Evolutionary conservation across 192 early-diverging fungal species (phyloP).

Genomic region (Paraglomus brasilianum): DNA sequence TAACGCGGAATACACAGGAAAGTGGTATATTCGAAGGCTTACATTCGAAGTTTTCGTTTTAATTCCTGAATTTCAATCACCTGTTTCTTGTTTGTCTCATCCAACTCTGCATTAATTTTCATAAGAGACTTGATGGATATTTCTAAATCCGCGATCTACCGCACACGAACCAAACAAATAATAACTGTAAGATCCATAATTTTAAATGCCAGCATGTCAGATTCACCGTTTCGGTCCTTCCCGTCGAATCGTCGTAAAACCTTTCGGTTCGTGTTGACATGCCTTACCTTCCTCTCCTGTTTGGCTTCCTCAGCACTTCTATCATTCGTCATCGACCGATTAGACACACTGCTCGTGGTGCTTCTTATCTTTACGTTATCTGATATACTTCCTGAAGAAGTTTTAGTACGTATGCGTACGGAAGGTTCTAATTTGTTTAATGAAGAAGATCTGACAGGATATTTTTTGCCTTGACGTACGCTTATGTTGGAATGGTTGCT

Average conservation of each 20-base stretch:
- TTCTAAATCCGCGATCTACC: conserved; percentile 56
- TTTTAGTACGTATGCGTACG: conserved; percentile 21
- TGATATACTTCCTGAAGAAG: conserved; percentile 18
- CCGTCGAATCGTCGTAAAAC: too few species aligned
- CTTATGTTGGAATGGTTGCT: conserved; percentile 29
- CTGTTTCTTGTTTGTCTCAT: conserved; percentile 50
- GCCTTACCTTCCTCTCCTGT: conserved; percentile 28
- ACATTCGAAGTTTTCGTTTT: conserved; percentile 43
- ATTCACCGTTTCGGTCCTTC: too few species aligned
- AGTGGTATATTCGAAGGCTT: background rate
- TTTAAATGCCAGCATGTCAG: too few species aligned
- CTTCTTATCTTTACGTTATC: background rate
- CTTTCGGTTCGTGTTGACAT: background rate
- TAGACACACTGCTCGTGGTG: background rate
- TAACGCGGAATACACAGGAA: too few species aligned
- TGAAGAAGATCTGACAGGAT: conserved; percentile 18
- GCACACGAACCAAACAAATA: background rate
- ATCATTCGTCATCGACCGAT: conserved; percentile 8
- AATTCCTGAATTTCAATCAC: conserved; percentile 48
- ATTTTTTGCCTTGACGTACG: background rate
- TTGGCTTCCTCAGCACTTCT: conserved; percentile 26
- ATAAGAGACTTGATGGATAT: conserved; percentile 54
- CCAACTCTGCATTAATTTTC: conserved; percentile 50
- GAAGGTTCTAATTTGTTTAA: conserved; percentile 1
- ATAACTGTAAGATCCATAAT: too few species aligned